Evolutionary conservation across 495 filamentous ascomycete genomes (phyloP).

Genomic region (Gamarada debralockiae): DNA sequence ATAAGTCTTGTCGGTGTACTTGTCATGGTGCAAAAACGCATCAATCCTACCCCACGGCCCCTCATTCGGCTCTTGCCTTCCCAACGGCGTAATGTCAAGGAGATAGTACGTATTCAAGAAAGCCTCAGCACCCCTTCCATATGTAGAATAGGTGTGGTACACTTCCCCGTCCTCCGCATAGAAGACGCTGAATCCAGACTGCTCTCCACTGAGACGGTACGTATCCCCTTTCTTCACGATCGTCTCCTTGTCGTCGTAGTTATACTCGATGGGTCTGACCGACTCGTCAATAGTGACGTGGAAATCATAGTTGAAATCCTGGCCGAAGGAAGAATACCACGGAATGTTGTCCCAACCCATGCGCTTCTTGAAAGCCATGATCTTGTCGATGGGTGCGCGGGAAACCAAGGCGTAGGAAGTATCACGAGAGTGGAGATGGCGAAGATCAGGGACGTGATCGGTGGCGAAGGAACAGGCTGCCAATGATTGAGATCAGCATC

Average conservation of each 20-base stretch:
- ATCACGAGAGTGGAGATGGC: slow-evolving; percentile 30
- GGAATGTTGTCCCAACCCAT: slow-evolving; percentile 40
- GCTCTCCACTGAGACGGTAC: no score
- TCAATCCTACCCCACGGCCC: no score
- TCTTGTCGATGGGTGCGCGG: slow-evolving; percentile 29
- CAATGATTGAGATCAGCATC: no score
- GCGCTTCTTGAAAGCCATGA: slow-evolving; percentile 29
- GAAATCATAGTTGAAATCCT: slow-evolving; percentile 33
- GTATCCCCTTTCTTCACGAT: slow-evolving; percentile 6
- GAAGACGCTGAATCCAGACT: slow-evolving; percentile 35
- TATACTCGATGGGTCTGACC: slow-evolving; percentile 22
- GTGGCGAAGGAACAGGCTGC: slow-evolving; percentile 34
- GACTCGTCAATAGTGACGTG: slow-evolving; percentile 22
- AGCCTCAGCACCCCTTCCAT: slow-evolving; percentile 30
- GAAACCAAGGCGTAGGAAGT: slow-evolving; percentile 32
- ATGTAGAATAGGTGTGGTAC: slow-evolving; percentile 36
- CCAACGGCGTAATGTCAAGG: slow-evolving; percentile 28
- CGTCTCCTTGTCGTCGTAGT: slow-evolving; percentile 21
- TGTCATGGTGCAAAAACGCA: no score
- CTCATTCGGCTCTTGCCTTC: slow-evolving; percentile 24
- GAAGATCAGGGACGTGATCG: slow-evolving; percentile 33
- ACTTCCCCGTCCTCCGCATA: slow-evolving; percentile 30
- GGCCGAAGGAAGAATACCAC: slow-evolving; percentile 27
- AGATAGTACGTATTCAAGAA: slow-evolving; percentile 19
- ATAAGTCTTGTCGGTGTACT: no score